phyloP scores from a whole-genome alignment of 768 basidiomycete species.

The Cyathus striatus region DNA sequence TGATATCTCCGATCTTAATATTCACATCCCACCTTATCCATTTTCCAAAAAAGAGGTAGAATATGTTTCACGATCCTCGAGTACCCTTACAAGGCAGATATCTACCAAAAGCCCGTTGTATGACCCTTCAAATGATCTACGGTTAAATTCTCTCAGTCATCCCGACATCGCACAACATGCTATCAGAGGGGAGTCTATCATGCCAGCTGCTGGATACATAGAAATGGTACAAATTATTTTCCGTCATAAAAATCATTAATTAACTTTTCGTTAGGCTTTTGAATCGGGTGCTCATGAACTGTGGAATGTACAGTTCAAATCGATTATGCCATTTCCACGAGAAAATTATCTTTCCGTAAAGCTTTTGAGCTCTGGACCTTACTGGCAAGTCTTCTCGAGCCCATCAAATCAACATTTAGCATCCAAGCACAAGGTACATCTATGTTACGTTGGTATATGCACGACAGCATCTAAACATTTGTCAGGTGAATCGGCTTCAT shows the following conservation, averaged over 20 bases:
- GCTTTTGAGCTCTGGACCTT: constrained; percentile 8
- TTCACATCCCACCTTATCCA: background rate
- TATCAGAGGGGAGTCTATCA: constrained; percentile 37
- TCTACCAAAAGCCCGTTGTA: constrained; percentile 13
- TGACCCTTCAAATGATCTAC: constrained; percentile 34
- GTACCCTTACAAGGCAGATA: constrained; percentile 12
- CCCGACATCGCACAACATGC: constrained; percentile 38
- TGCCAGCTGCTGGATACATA: constrained; percentile 40
- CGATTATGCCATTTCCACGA: constrained; percentile 12
- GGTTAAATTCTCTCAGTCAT: constrained; percentile 28
- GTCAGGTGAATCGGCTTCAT: constrained; percentile 14
- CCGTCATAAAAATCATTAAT: too few species aligned
- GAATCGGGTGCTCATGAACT: constrained; percentile 23
- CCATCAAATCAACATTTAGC: background rate
- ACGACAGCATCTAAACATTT: too few species aligned
- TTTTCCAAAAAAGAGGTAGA: constrained; percentile 13
- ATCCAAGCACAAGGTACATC: too few species aligned
- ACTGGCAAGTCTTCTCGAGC: constrained; percentile 20
- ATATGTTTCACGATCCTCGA: constrained; percentile 7
- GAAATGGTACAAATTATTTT: constrained; percentile 23
- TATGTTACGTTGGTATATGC: too few species aligned
- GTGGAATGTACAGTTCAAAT: constrained; percentile 13
- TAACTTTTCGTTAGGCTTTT: constrained; percentile 18
- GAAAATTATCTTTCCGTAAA: constrained; percentile 13
- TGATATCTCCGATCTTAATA: background rate